phyloP scores from a whole-genome alignment of 2,329 filamentous ascomycete genomes.

The Curvularia spicifera region DNA sequence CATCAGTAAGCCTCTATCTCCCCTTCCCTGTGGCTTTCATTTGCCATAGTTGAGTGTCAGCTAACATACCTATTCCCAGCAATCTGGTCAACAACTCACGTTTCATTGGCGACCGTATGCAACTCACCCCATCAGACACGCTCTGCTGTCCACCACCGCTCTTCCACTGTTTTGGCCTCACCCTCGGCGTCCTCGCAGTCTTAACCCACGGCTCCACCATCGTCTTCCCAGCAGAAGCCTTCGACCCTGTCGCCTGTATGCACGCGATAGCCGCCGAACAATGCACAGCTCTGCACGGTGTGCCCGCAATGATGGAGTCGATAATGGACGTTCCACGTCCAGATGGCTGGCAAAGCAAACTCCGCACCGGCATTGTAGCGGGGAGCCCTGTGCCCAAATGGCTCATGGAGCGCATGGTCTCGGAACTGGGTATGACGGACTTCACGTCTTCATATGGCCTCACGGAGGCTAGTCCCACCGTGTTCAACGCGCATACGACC shows the following conservation, averaged over 20 bases:
- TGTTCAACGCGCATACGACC: constrained; percentile 79
- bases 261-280: constrained; percentile 62
- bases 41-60: background rate
- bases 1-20: constrained; percentile 40
- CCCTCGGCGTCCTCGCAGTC: constrained; percentile 74
- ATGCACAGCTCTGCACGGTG: constrained; percentile 76
- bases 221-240: constrained; percentile 75
- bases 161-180: constrained; percentile 86
- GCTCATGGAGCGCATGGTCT: constrained; percentile 74
- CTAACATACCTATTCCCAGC: constrained; percentile 23
- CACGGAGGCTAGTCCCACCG: constrained; percentile 79
- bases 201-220: constrained; percentile 78
- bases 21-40: background rate
- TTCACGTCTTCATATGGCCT: constrained; percentile 66
- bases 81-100: constrained; percentile 51
- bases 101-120: constrained; percentile 71
- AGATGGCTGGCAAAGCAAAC: constrained; percentile 49
- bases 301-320: constrained; percentile 84
- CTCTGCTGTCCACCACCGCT: constrained; percentile 83
- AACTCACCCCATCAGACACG: constrained; percentile 67
- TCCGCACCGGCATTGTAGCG: constrained; percentile 80
- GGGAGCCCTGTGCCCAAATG: constrained; percentile 77
- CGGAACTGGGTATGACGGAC: constrained; percentile 75
- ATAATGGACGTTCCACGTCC: constrained; percentile 59
- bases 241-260: constrained; percentile 71